Evolutionary conservation across 202 grass and related monocot genomes (phyloP), one percentile per base, ranked within the genome.

Genomic region (Dendrocalamus latiflorus): DNA sequence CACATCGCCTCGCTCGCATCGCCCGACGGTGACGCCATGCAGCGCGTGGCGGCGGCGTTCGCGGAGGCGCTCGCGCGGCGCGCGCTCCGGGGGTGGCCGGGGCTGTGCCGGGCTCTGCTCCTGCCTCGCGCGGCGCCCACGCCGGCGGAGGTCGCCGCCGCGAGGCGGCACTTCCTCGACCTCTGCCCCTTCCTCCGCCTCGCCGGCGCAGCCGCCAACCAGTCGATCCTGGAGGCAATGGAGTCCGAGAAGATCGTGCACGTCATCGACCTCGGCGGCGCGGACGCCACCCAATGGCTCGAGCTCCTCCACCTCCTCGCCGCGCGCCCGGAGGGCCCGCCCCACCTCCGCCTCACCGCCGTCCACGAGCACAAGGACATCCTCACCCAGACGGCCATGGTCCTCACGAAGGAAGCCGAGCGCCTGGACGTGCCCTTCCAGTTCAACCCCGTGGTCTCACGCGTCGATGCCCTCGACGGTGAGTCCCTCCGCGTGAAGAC

Each of bases 181-280:
- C 90, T 98, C 49, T 98, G 95, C 77, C 92, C 95, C 15, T 98
- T 98, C 88, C 90, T 95, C 68, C 86, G 88, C 58, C 45, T 98
- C 50, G 90, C 95, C 9, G 86, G 86, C 68, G 87, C 86, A 8
- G 89, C 87, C 0, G 84, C 92, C 1, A 98, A 98, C 91, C 92
- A 91, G 72, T 89, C 90, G 1, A 86, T 98, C 1, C 60, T 94
- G 0, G 95, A 94, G 72, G 90, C 92, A 6, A 98, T 98, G 95
- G 95, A 94, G 83, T 70, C 82, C 1, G 95, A 98, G 90, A 93
- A 83, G 74, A 53, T 94, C 22, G 90, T 98, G 1, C 95, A 98
- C 84, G 91, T 98, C 44, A 45, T 98, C 56, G 95, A 93, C 74
- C 82, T 98, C 64, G 85, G 88, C 43, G 89, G 85, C 18, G 90